Percentiles rank a stretch among this genome's conserved stretches.
Evolutionary conservation across 2,329 filamentous ascomycete species (phyloP).

Genomic region (Aspergillus oerlinghausenensis): DNA sequence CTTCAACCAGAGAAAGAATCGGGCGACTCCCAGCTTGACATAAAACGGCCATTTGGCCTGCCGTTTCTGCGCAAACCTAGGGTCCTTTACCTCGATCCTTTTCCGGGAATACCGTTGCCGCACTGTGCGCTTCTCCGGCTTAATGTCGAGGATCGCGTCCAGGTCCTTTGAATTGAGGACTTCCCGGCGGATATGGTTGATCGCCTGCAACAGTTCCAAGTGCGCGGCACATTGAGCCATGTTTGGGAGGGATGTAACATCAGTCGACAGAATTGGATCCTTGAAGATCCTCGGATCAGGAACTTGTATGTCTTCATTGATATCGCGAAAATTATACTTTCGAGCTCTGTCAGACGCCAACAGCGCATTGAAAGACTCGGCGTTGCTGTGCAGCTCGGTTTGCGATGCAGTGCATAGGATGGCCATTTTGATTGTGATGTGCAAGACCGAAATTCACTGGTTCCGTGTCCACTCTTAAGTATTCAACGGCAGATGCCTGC

Average conservation of each 20-base stretch:
- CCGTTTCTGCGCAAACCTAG: background rate
- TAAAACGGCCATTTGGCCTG: slow-evolving; percentile 10
- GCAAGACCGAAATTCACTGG: background rate
- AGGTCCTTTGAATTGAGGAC: slow-evolving; percentile 7
- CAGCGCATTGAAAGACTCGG: background rate
- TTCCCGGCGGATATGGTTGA: slow-evolving; percentile 5
- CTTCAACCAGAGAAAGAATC: slow-evolving; percentile 10
- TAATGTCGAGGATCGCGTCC: slow-evolving; percentile 4
- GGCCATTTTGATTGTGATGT: background rate
- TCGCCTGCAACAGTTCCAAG: slow-evolving; percentile 13
- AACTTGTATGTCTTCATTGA: background rate
- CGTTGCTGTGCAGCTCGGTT: background rate
- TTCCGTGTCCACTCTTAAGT: background rate
- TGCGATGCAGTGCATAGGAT: background rate
- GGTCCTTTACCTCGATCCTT: background rate
- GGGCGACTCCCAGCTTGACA: slow-evolving; percentile 6
- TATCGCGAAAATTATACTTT: background rate
- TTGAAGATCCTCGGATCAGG: background rate
- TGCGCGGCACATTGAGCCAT: slow-evolving; percentile 12
- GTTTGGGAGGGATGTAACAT: slow-evolving; percentile 1
- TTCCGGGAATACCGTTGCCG: background rate
- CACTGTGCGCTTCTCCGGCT: background rate
- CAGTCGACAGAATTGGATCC: background rate
- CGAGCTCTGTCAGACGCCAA: background rate
- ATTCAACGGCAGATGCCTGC: too few species aligned